Evolutionary conservation across 805 yeast species (phyloP), one percentile per base, ranked within the genome.

Genomic region (Pichia cabralensis): DNA sequence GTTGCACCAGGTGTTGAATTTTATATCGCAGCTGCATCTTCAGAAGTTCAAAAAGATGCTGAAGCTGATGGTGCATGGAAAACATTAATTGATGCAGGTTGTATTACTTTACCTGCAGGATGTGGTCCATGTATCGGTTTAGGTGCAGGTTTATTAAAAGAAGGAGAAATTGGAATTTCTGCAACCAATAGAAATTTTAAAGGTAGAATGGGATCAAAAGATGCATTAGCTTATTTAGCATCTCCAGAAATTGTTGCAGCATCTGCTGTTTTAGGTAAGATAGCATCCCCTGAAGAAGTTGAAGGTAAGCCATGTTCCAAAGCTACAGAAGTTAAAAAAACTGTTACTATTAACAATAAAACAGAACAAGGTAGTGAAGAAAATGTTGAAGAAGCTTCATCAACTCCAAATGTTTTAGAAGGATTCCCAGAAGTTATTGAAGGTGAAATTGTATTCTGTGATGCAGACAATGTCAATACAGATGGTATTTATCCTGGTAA

Each of bases 71-170:
- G 99, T 36, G 94, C 94, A 12, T 94, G 99, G 98, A 70, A 86
- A 49, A 75, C 74, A 15, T 68, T 92, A 39, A 51, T 92, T 31
- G 89, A 79, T 36, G 95, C 97, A 8, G 99, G 99, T 34, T 94
- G 96, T 40, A 82, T 65, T 48, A 84, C 96, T 23, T 72, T 92
- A 48, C 97, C 97, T 15, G 95, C 98, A 12, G 99, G 99, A 16
- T 92, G 99, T 65, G 99, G 99, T 30, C 99, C 99, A 17, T 92
- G 99, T 66, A 92, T 92, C 53, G 99, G 99, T 24, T 67, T 92
- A 36, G 99, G 99, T 36, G 70, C 94, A 20, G 99, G 99, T 32
- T 65, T 92, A 44, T 66, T 92, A 46, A 78, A 92, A 60, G 89
- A 84, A 23, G 98, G 98, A 29, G 97, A 92, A 60, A 94, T 92